Base-by-base conservation (phyloP, 352 stramenopile genomes). In the Pythium volutum region DNA sequence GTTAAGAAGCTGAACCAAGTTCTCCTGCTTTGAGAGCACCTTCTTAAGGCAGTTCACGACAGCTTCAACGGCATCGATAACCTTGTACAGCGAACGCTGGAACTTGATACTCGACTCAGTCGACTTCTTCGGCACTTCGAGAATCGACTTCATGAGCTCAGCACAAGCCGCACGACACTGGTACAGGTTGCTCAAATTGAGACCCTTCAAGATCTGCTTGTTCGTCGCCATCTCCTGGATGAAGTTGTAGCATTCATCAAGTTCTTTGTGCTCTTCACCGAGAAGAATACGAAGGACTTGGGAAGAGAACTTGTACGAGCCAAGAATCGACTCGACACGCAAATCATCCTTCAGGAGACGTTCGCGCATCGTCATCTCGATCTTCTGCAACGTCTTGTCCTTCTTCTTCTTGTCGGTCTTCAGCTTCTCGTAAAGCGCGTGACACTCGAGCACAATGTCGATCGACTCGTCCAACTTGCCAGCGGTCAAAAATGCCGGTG, bases 351-450 rank as follows among this genome's bases (percentile, higher is more conserved):
- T 95, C 2, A 88, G 72, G 18, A 95, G 68, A 60, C 86, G 82
- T 25, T 92, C 86, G 18, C 80, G 82, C 86, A 95, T 95, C 14
- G 79, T 87, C 18, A 74, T 90, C 52, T 93, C 86, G 38, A 95
- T 86, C 70, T 93, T 95, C 58, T 95, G 81, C 16, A 95, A 52
- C 3, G 81, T 69, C 69, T 95, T 95, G 11, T 91, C 86, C 53
- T 95, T 92, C 63, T 93, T 93, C 69, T 95, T 95, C 64, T 95
- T 93, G 70, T 93, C 86, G 3, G 76, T 80, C 51, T 80, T 87
- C 22, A 95, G 71, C 58, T 91, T 91, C 54, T 95, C 82, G 55
- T 93, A 92, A n/a, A 93, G 56, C 18, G 82, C 71, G 0, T 79
- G 76, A 41, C 86, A 95, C 25, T 95, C 86, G 1, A 77, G 75